Evolutionary conservation across 805 yeast genomes (phyloP), one percentile per base, ranked within the genome.

Genomic region (Starmera quercuum): DNA sequence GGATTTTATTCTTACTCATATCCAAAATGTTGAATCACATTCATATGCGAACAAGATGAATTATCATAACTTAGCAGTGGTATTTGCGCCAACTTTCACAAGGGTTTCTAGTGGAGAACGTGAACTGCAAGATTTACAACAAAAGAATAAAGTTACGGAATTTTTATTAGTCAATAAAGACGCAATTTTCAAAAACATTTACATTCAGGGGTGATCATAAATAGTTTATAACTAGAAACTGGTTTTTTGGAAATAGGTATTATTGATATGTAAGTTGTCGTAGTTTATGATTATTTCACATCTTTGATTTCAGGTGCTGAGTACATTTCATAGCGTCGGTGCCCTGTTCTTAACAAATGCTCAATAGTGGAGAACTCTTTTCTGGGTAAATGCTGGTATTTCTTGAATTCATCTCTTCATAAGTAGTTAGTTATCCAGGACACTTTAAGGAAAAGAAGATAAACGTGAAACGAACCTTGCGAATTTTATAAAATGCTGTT

Each of bases 71-170:
- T 59, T 92, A 34, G 79, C 95, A 0, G 85, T 92, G 29, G 96
- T 90, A 7, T 92, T 92, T 66, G 95, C 96, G 2, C 97, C 98
- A 4, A 86, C 96, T 7, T 60, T 92, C 29, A 80, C 87, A 0
- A 69, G 95, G 31, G 95, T 86, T 47, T 61, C 68, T 38, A 69
- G 76, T 26, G 88, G 95, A 7, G 86, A 82, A 43, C 71, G 79
- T 35, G 98, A 92, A 55, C 74, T 92, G 54, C 50, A 66, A 34
- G 97, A 92, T 55, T 85, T 86, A 83, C 82, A 81, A 18, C 69
- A 75, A 32, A 72, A 90, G 53, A 86, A 84, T 43, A 80, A 74
- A 25, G 75, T 79, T 19, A 80, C 92, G 4, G 95, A 86, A 54
- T 70, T 82, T 45, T 58, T 90, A 39, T 60, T 83, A 32, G 63